Percentiles rank a stretch among this genome's conserved stretches.
phyloP scores from a whole-genome alignment of 1,284 basidiomycete genomes.

The Puccinia coronata region DNA sequence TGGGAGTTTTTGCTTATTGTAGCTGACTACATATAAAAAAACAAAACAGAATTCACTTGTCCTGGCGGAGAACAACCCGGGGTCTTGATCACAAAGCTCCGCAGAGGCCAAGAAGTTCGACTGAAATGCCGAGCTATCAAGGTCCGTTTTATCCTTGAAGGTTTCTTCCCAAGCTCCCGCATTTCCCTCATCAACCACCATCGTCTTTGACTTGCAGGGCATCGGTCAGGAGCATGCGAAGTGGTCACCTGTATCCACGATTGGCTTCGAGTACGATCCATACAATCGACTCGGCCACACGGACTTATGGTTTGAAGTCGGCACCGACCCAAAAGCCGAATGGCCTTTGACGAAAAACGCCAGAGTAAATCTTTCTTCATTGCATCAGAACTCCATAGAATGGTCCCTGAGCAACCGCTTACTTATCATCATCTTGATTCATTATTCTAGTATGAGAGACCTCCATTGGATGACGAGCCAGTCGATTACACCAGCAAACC shows the following conservation, averaged over 20 bases:
- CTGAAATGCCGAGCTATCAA: constrained; percentile 89
- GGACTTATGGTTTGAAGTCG: constrained; percentile 88
- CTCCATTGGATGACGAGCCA: constrained; percentile 72
- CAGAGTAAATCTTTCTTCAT: constrained; percentile 36
- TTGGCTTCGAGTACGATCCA: constrained; percentile 97
- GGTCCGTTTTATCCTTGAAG: constrained; percentile 61
- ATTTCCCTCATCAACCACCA: neutral
- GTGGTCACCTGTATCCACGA: constrained; percentile 94
- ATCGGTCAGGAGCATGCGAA: constrained; percentile 99
- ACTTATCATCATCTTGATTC: too few relatives aligned
- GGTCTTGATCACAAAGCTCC: constrained; percentile 86
- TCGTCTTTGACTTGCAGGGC: constrained; percentile 65
- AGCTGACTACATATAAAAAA: neutral
- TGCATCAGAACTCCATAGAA: neutral
- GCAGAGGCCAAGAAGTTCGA: constrained; percentile 88
- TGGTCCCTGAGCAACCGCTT: neutral
- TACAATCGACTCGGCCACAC: constrained; percentile 96
- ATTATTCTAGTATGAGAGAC: constrained; percentile 66
- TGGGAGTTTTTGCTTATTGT: neutral
- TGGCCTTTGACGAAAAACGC: constrained; percentile 82
- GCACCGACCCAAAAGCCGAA: constrained; percentile 63
- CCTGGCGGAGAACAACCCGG: constrained; percentile 52
- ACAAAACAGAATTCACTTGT: constrained; percentile 39
- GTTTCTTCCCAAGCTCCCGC: constrained; percentile 25
- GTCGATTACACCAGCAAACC: constrained; percentile 88